Percentiles rank a stretch among this genome's conserved stretches.
Conservation (phyloP, 1,284 basidiomycete genomes). For the Marasmius oreades region DNA sequence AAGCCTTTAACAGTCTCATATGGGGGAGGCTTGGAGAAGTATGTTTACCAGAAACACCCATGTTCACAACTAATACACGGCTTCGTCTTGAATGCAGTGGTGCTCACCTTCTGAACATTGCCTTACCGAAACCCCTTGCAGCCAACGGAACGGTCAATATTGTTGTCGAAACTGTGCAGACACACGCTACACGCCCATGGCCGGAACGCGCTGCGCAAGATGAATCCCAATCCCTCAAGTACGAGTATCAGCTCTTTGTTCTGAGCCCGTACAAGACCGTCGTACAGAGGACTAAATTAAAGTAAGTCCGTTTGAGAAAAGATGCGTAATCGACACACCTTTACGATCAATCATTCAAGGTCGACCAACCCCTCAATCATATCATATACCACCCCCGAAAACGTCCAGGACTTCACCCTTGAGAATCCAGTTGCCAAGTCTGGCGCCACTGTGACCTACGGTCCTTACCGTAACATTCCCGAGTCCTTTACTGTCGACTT, state of each 20-base stretch:
- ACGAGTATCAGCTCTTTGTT: conserved; percentile 71
- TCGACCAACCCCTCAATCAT: conserved; percentile 64
- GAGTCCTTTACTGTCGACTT: conserved; percentile 57
- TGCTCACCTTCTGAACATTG: conserved; percentile 43
- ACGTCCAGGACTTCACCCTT: conserved; percentile 50
- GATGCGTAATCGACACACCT: too few relatives aligned
- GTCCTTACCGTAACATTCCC: conserved; percentile 78
- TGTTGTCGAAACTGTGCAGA: conserved; percentile 72
- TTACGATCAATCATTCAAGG: conserved; percentile 23
- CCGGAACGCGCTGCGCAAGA: conserved; percentile 72
- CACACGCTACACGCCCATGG: conserved; percentile 74
- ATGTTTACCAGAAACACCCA: conserved; percentile 18
- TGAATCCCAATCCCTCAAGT: conserved; percentile 81
- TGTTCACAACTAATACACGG: conserved; percentile 1
- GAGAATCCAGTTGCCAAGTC: conserved; percentile 68
- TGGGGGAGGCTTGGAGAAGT: conserved; percentile 52
- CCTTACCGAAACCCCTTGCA: conserved; percentile 35
- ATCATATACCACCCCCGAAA: conserved; percentile 63
- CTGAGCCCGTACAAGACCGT: conserved; percentile 81
- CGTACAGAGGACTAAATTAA: conserved; percentile 83
- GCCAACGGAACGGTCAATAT: conserved; percentile 62
- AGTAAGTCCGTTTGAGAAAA: conserved; percentile 41
- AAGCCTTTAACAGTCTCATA: conserved; percentile 52
- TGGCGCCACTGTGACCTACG: conserved; percentile 82
- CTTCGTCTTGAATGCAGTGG: conserved; percentile 26